Evolutionary conservation across 495 filamentous ascomycete genomes (phyloP).

Genomic region (Halenospora varia): DNA sequence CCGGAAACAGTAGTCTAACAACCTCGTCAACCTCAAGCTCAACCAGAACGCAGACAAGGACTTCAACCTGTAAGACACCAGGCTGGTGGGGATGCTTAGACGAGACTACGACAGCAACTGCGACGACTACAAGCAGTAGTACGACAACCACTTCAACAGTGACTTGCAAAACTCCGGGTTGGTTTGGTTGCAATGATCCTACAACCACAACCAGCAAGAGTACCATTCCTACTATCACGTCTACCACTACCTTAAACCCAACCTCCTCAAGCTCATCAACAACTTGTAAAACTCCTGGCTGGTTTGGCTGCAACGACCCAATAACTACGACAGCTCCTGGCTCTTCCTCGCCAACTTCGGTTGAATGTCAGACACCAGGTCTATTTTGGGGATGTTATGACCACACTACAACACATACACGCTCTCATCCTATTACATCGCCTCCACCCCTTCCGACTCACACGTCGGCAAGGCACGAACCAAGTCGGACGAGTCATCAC

Average conservation of each 20-base stretch:
- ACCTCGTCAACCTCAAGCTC: slow-evolving; percentile 66
- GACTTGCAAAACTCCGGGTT: slow-evolving; percentile 60
- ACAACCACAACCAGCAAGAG: slow-evolving; percentile 30
- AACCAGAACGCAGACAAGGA: slow-evolving; percentile 62
- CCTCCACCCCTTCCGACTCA: slow-evolving; percentile 19
- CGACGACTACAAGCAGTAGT: slow-evolving; percentile 39
- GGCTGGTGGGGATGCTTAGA: slow-evolving; percentile 78
- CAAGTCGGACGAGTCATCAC: slow-evolving; percentile 2
- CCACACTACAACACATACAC: slow-evolving; percentile 31
- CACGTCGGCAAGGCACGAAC: background rate
- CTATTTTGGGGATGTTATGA: slow-evolving; percentile 57
- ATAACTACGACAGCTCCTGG: slow-evolving; percentile 29
- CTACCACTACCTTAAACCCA: slow-evolving; percentile 35
- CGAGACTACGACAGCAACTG: slow-evolving; percentile 46
- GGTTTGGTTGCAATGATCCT: slow-evolving; percentile 51
- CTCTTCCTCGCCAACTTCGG: slow-evolving; percentile 29
- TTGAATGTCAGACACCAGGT: slow-evolving; percentile 47
- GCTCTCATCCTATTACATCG: slow-evolving; percentile 24
- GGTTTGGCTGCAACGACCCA: slow-evolving; percentile 52
- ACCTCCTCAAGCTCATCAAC: slow-evolving; percentile 17
- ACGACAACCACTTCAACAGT: slow-evolving; percentile 43
- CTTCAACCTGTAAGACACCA: slow-evolving; percentile 83
- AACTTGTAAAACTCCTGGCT: slow-evolving; percentile 61
- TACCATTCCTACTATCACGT: slow-evolving; percentile 36
- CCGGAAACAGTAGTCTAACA: slow-evolving; percentile 77